These are phyloP conservation scores for Talaromyces sp. DNA, from an alignment of 2,329 filamentous ascomycete species.

Conservation along the genomic window DNA sequence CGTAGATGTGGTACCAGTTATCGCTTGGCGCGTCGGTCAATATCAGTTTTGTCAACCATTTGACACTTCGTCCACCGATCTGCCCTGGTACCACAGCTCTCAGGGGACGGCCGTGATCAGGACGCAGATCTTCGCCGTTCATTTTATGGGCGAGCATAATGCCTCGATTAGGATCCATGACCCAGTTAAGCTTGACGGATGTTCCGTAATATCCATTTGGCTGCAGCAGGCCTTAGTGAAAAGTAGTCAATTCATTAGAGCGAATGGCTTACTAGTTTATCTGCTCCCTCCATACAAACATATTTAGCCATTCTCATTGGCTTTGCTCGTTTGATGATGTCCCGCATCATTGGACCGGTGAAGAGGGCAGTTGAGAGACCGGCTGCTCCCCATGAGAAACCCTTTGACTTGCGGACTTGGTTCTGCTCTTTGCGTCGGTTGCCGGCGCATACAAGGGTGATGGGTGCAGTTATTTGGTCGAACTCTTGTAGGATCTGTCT, in stretches of 20 bases:
- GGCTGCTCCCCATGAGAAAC: slow-evolving; percentile 89
- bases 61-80: slow-evolving; percentile 88
- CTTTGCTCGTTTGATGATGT: slow-evolving; percentile 65
- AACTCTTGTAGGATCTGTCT: slow-evolving; percentile 69
- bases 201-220: slow-evolving; percentile 90
- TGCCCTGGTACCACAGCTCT: slow-evolving; percentile 83
- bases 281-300: slow-evolving; percentile 87
- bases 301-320: slow-evolving; percentile 71
- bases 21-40: slow-evolving; percentile 76
- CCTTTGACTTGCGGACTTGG: slow-evolving; percentile 82
- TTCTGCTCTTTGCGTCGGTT: slow-evolving; percentile 94
- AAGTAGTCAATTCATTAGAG: neutral
- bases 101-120: slow-evolving; percentile 83
- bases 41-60: slow-evolving; percentile 82
- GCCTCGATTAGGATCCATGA: slow-evolving; percentile 74
- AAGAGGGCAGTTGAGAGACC: slow-evolving; percentile 84
- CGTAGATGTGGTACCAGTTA: slow-evolving; percentile 95
- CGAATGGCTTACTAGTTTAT: slow-evolving; percentile 59
- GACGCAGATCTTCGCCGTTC: slow-evolving; percentile 77
- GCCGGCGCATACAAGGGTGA: slow-evolving; percentile 88
- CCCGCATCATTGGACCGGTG: slow-evolving; percentile 74
- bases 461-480: slow-evolving; percentile 77
- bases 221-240: slow-evolving; percentile 29
- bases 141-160: slow-evolving; percentile 87
- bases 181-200: slow-evolving; percentile 84